Evolutionary conservation across 75 land plant species (phyloP).

Genomic region (Cunninghamia lanceolata): DNA sequence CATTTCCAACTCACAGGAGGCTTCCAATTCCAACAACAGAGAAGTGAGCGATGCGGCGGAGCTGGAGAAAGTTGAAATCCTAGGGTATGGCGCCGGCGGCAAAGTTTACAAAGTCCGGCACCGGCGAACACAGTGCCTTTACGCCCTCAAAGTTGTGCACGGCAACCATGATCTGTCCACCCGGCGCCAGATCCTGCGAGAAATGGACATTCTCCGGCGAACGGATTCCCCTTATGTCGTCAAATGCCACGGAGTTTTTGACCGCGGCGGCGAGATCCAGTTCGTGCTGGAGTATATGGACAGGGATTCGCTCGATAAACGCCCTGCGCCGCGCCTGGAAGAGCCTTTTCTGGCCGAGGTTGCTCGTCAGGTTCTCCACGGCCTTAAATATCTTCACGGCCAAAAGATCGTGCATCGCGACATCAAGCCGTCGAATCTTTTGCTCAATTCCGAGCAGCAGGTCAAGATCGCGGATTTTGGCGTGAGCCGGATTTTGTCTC

Average conservation of each 20-base stretch:
- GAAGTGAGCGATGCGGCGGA: conserved; percentile 30
- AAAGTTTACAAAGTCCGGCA: conserved; percentile 74
- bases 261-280: conserved; percentile 77
- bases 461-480: conserved; percentile 96
- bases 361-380: conserved; percentile 59
- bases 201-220: conserved; percentile 71
- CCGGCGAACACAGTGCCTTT: conserved; percentile 29
- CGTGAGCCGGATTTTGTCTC: conserved; percentile 57
- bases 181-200: conserved; percentile 67
- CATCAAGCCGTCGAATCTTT: conserved; percentile 90
- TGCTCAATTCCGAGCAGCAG: conserved; percentile 43
- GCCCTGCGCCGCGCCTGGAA: conserved; percentile 21
- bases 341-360: conserved; percentile 41
- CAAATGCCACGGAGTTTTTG: conserved; percentile 71
- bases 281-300: conserved; percentile 76
- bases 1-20: neutral
- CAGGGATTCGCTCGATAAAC: conserved; percentile 54
- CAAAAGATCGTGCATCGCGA: conserved; percentile 86
- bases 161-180: conserved; percentile 72
- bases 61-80: conserved; percentile 38
- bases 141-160: conserved; percentile 74
- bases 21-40: neutral
- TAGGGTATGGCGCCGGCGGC: conserved; percentile 72
- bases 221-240: conserved; percentile 65
- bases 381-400: conserved; percentile 70